These are phyloP conservation scores for Prunus padus DNA, from an alignment of 306 rosid genomes.

Conservation along the genomic window DNA sequence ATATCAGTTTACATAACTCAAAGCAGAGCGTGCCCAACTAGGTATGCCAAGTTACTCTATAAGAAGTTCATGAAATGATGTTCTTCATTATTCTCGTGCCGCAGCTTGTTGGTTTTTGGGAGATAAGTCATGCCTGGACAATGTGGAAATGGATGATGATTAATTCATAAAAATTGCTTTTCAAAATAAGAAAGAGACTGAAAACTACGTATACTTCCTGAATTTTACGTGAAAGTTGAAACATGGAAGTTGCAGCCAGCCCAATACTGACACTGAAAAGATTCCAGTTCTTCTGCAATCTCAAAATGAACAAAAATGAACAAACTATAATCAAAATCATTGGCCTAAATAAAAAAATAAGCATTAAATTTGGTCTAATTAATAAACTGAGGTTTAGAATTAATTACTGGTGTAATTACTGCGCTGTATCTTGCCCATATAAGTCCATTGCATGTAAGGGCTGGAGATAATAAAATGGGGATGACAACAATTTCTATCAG, in stretches of 20 bases:
- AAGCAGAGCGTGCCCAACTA: background rate
- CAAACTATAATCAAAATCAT: background rate
- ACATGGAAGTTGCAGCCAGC: slow-evolving; percentile 15
- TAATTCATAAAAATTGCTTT: background rate
- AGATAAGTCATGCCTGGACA: slow-evolving; percentile 15
- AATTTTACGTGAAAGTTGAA: slow-evolving; percentile 27
- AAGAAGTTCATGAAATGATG: background rate
- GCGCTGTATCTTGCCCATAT: slow-evolving; percentile 28
- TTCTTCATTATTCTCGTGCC: background rate
- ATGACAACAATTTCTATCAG: background rate
- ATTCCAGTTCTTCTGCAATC: slow-evolving; percentile 30
- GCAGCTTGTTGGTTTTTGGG: background rate
- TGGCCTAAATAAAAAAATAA: background rate
- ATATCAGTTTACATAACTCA: background rate
- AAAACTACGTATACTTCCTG: slow-evolving; percentile 18
- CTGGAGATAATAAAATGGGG: slow-evolving; percentile 3
- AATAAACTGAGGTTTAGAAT: background rate
- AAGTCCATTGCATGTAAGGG: slow-evolving; percentile 18
- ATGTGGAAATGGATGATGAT: background rate
- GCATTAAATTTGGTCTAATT: background rate
- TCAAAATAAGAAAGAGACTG: background rate
- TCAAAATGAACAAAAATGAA: background rate
- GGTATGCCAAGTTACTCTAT: background rate
- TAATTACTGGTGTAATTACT: slow-evolving; percentile 24
- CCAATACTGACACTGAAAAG: slow-evolving; percentile 18